phyloP scores from a whole-genome alignment of 2,329 filamentous ascomycete genomes.

The Parascedosporium putredinis region DNA sequence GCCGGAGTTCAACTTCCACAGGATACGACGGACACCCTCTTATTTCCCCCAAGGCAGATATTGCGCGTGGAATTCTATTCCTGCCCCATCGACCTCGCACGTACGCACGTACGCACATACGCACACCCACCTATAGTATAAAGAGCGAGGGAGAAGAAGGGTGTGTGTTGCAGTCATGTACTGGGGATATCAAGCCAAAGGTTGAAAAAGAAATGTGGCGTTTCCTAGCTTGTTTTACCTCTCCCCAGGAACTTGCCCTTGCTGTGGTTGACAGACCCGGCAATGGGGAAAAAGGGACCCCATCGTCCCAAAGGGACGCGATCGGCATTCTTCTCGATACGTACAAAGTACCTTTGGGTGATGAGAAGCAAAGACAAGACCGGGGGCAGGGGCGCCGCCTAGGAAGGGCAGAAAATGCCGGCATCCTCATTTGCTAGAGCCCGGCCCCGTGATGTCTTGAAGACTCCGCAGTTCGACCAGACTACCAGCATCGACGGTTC shows the following conservation, averaged over 20 bases:
- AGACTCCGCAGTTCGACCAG: neutral
- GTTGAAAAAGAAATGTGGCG: too few relatives aligned
- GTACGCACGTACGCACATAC: too few relatives aligned
- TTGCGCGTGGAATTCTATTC: too few relatives aligned
- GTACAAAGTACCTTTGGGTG: neutral
- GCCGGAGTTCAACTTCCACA: too few relatives aligned
- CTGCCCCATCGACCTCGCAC: too few relatives aligned
- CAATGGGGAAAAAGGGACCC: neutral
- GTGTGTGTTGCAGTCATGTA: too few relatives aligned
- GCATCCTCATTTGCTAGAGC: neutral
- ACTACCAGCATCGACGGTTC: neutral
- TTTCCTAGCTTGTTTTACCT: neutral
- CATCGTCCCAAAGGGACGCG: neutral
- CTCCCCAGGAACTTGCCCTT: neutral
- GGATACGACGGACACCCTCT: too few relatives aligned
- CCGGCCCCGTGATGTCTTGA: neutral
- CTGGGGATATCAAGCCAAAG: too few relatives aligned
- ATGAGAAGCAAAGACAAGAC: neutral
- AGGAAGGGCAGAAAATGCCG: neutral
- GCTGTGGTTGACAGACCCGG: neutral
- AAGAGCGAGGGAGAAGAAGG: too few relatives aligned
- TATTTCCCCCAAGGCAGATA: too few relatives aligned
- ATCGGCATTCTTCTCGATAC: neutral
- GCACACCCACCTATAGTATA: too few relatives aligned
- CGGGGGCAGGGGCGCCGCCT: too few relatives aligned